These are phyloP conservation scores for Pseudocercospora ulei DNA, from an alignment of 2,329 filamentous ascomycete genomes.

Conservation along the genomic window DNA sequence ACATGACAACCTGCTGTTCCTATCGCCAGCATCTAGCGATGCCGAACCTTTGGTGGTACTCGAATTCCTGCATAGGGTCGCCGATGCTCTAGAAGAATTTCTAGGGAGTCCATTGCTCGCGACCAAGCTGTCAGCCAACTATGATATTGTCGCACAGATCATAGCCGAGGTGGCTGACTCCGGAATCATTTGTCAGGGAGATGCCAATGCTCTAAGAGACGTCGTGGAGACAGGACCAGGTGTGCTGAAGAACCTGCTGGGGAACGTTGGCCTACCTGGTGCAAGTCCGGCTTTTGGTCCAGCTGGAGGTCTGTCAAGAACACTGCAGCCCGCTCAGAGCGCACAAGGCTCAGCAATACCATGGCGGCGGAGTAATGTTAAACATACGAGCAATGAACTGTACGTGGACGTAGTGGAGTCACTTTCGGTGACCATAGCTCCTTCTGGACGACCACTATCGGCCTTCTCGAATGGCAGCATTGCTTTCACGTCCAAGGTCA, in stretches of 20 bases:
- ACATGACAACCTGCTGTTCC: conserved; percentile 79
- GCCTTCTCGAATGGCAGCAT: conserved; percentile 87
- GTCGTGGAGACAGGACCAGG: conserved; percentile 77
- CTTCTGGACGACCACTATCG: conserved; percentile 75
- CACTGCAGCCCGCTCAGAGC: conserved; percentile 22
- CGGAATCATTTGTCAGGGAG: conserved; percentile 78
- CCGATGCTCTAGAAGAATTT: conserved; percentile 91
- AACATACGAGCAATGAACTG: conserved; percentile 92
- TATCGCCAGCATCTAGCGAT: conserved; percentile 75
- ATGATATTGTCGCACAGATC: conserved; percentile 88
- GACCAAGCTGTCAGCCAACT: conserved; percentile 75
- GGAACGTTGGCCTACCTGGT: conserved; percentile 73
- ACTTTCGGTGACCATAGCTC: conserved; percentile 75
- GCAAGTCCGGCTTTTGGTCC: conserved; percentile 25
- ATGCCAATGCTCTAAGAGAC: conserved; percentile 84
- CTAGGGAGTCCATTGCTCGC: conserved; percentile 77
- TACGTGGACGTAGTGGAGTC: conserved; percentile 95
- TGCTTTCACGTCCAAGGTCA: conserved; percentile 89
- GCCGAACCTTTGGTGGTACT: conserved; percentile 81
- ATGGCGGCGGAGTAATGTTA: conserved; percentile 83
- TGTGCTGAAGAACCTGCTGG: conserved; percentile 77
- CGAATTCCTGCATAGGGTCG: conserved; percentile 86
- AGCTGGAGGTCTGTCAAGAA: conserved; percentile 15
- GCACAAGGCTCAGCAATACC: conserved; percentile 52
- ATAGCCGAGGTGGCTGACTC: conserved; percentile 95